These are phyloP conservation scores for Drechslerella dactyloides DNA, from an alignment of 2,329 filamentous ascomycete genomes.

Conservation along the genomic window DNA sequence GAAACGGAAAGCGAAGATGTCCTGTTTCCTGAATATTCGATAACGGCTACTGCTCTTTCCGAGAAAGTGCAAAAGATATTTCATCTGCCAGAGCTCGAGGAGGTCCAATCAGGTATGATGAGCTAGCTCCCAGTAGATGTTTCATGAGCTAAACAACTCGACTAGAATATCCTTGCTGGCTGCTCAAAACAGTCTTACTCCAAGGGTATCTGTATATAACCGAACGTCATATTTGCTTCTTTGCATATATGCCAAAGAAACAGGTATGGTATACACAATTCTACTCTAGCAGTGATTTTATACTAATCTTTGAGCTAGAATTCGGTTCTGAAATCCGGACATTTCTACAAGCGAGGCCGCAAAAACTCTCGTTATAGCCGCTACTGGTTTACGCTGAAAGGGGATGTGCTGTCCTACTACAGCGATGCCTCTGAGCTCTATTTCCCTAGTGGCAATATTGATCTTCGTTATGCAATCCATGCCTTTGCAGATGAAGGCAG, in stretches of 20 bases:
- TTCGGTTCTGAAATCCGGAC: slow-evolving; percentile 81
- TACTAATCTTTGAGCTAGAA: slow-evolving; percentile 63
- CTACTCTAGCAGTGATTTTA: not conserved
- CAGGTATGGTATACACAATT: slow-evolving; percentile 64
- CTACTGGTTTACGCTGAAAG: slow-evolving; percentile 92
- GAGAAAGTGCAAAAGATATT: slow-evolving; percentile 82
- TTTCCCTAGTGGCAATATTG: slow-evolving; percentile 89
- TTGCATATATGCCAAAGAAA: slow-evolving; percentile 95
- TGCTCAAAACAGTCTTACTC: slow-evolving; percentile 86
- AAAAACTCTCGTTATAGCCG: slow-evolving; percentile 85
- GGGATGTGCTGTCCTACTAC: slow-evolving; percentile 90
- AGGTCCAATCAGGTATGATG: slow-evolving; percentile 74
- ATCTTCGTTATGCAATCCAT: slow-evolving; percentile 87
- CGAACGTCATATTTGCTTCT: slow-evolving; percentile 90
- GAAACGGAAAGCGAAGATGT: slow-evolving; percentile 54
- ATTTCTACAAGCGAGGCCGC: slow-evolving; percentile 84
- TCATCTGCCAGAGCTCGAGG: slow-evolving; percentile 78
- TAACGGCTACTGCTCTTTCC: slow-evolving; percentile 62
- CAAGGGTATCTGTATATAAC: slow-evolving; percentile 98
- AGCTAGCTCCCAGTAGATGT: slow-evolving; percentile 13
- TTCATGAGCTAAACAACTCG: slow-evolving; percentile 46
- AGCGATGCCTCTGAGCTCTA: slow-evolving; percentile 82
- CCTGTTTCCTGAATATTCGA: slow-evolving; percentile 49
- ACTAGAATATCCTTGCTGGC: slow-evolving; percentile 87
- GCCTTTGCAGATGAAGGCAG: slow-evolving; percentile 74